phyloP scores from a whole-genome alignment of 371 early-diverging fungal genomes.

The Circinella minor region DNA sequence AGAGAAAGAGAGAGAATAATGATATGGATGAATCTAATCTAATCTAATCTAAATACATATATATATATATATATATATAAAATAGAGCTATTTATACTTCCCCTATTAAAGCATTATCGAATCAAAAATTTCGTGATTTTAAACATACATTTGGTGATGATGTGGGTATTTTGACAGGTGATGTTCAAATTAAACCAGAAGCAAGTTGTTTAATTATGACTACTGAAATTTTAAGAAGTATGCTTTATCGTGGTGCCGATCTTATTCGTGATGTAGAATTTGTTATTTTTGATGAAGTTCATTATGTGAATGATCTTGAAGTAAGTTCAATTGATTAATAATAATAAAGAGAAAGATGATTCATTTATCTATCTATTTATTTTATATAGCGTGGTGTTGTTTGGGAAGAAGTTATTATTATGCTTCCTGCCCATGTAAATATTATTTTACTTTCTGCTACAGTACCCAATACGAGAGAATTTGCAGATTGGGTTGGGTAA shows the following conservation, averaged over 20 bases:
- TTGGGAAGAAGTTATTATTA: constrained; percentile 99
- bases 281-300: constrained; percentile 99
- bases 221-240: constrained; percentile 98
- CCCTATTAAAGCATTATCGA: constrained; percentile 99
- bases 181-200: constrained; percentile 97
- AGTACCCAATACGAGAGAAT: constrained; percentile 98
- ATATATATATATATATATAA: too few relatives aligned
- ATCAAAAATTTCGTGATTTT: constrained; percentile 99
- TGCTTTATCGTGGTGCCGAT: constrained; percentile 98
- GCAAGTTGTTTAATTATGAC: constrained; percentile 99
- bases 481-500: constrained; percentile 99
- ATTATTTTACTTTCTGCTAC: constrained; percentile 98
- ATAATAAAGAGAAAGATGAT: too few relatives aligned
- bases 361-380: background rate
- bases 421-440: constrained; percentile 95
- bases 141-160: constrained; percentile 87
- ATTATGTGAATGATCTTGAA: constrained; percentile 98
- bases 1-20: too few relatives aligned
- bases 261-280: constrained; percentile 98
- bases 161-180: constrained; percentile 99
- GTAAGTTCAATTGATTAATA: constrained; percentile 25
- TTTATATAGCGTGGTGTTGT: constrained; percentile 92
- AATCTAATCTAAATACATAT: too few relatives aligned
- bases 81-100: constrained; percentile 96
- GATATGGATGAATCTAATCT: too few relatives aligned